Evolutionary conservation across 169 alveolate species (phyloP).

Genomic region (Cryptosporidium bovis): DNA sequence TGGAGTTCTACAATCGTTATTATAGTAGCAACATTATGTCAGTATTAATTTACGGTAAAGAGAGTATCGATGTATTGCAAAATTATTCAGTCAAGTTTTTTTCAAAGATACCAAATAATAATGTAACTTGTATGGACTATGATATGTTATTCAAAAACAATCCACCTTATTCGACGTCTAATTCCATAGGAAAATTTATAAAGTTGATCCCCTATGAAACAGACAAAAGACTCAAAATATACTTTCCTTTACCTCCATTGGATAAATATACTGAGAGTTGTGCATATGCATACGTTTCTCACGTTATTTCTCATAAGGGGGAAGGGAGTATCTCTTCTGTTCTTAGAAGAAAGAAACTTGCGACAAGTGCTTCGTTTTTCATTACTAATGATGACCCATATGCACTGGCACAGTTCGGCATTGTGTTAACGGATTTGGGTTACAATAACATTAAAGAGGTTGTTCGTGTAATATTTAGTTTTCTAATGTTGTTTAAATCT

Average conservation of each 20-base stretch:
- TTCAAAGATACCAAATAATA: constrained; percentile 35
- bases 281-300: constrained; percentile 46
- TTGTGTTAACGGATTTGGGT: constrained; percentile 48
- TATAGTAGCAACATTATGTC: constrained; percentile 77
- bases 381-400: constrained; percentile 64
- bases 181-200: constrained; percentile 24
- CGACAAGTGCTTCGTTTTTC: constrained; percentile 55
- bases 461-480: constrained; percentile 25
- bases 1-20: constrained; percentile 71
- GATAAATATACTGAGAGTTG: constrained; percentile 30
- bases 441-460: constrained; percentile 24
- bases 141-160: constrained; percentile 11
- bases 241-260: constrained; percentile 64
- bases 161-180: constrained; percentile 54
- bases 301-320: constrained; percentile 48
- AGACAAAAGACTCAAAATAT: constrained; percentile 53
- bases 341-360: constrained; percentile 24
- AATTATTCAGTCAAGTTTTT: constrained; percentile 38
- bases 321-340: constrained; percentile 58
- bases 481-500: constrained; percentile 27
- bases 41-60: constrained; percentile 26
- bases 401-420: constrained; percentile 47
- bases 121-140: constrained; percentile 38
- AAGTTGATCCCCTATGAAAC: constrained; percentile 53
- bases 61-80: constrained; percentile 23